Percentiles rank a stretch among this genome's conserved stretches.
Conservation (phyloP, 192 early-diverging fungal genomes). For the Gamsiella multidivaricata region DNA sequence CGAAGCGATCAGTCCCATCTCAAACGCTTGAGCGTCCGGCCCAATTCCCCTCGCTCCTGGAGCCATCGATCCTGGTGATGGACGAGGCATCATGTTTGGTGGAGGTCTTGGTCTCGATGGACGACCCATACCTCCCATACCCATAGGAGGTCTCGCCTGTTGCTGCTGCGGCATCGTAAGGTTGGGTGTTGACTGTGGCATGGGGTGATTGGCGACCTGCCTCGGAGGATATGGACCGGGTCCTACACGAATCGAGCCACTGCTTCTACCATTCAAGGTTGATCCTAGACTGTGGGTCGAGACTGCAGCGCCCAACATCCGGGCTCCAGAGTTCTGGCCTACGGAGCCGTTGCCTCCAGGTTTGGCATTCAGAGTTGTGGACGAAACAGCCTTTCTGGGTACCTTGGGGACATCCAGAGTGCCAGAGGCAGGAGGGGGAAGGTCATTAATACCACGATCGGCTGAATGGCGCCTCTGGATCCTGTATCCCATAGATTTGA, state of each 20-base stretch:
- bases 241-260: constrained; percentile 17
- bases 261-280: constrained; percentile 28
- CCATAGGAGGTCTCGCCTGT: constrained; percentile 27
- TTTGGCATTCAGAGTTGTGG: not conserved
- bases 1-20: constrained; percentile 22
- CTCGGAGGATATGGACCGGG: not conserved
- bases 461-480: constrained; percentile 44
- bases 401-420: constrained; percentile 23
- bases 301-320: not conserved
- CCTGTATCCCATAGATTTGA: constrained; percentile 50
- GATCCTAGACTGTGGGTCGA: constrained; percentile 38
- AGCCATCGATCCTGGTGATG: constrained; percentile 11
- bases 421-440: constrained; percentile 44
- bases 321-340: not conserved
- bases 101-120: constrained; percentile 33
- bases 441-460: constrained; percentile 45
- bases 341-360: not conserved
- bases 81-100: constrained; percentile 14
- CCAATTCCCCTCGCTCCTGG: constrained; percentile 10
- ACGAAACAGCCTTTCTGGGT: not conserved
- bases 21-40: constrained; percentile 25
- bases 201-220: constrained; percentile 11
- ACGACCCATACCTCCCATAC: constrained; percentile 10
- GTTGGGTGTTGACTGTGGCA: constrained; percentile 33
- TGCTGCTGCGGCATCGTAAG: constrained; percentile 14